Conservation (phyloP, 1,284 basidiomycete species). For the Abortiporus biennis region DNA sequence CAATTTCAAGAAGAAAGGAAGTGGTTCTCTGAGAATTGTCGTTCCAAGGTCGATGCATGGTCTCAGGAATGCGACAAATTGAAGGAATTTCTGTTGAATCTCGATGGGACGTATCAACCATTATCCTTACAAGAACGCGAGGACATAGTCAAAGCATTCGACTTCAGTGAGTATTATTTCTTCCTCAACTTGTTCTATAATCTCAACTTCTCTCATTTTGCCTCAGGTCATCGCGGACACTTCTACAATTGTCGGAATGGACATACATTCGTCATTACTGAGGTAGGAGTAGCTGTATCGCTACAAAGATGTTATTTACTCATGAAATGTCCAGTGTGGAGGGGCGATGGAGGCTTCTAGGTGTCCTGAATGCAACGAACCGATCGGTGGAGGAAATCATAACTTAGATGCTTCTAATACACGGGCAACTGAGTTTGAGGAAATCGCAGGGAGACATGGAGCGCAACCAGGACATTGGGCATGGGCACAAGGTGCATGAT, state of each 20-base stretch:
- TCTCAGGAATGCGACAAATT: conserved; percentile 27
- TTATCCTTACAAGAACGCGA: conserved; percentile 41
- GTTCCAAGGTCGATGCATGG: conserved; percentile 21
- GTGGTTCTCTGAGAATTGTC: conserved; percentile 32
- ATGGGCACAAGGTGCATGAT: not conserved
- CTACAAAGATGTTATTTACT: not conserved
- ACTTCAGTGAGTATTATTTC: conserved; percentile 31
- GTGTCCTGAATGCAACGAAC: conserved; percentile 5
- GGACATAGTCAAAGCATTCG: conserved; percentile 39
- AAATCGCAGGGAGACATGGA: conserved; percentile 1
- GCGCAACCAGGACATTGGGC: not conserved
- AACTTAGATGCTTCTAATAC: conserved; percentile 2
- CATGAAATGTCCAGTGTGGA: conserved; percentile 1
- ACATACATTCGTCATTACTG: conserved; percentile 17
- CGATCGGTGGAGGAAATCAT: conserved; percentile 5
- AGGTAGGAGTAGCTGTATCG: conserved; percentile 6
- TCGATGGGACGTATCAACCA: conserved; percentile 29
- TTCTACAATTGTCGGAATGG: conserved; percentile 19
- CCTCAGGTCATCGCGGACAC: conserved; percentile 37
- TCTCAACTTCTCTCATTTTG: not conserved
- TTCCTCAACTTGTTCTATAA: conserved; percentile 1
- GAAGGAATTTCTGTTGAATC: conserved; percentile 19
- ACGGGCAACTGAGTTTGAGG: conserved; percentile 2
- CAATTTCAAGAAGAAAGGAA: conserved; percentile 18
- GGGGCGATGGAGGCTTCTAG: conserved; percentile 1